Evolutionary conservation across 371 early-diverging fungal genomes (phyloP).

Genomic region (Chytridium lagenaria): DNA sequence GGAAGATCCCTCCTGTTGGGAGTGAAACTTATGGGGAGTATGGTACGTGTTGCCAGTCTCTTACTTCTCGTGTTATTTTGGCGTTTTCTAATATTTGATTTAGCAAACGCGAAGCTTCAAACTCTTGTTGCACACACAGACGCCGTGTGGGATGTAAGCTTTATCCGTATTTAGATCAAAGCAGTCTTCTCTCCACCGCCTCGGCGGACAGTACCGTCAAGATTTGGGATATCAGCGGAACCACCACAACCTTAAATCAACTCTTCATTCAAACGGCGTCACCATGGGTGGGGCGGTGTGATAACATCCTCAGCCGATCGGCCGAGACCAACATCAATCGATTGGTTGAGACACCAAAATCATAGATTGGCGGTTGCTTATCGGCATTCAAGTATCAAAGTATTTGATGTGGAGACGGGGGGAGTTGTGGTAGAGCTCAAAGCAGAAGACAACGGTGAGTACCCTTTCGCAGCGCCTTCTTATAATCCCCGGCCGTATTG

Average conservation of each 20-base stretch:
- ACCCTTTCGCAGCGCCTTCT: too few species aligned
- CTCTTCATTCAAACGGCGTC: constrained; percentile 5
- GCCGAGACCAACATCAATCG: constrained; percentile 68
- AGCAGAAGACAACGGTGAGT: constrained; percentile 71
- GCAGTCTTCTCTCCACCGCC: constrained; percentile 70
- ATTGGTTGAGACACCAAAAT: constrained; percentile 68
- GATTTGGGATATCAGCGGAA: constrained; percentile 69
- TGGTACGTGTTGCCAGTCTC: constrained; percentile 30
- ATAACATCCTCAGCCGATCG: too few species aligned
- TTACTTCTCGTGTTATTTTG: not conserved
- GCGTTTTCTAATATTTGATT: not conserved
- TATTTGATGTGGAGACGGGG: constrained; percentile 83
- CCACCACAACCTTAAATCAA: constrained; percentile 30
- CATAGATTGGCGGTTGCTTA: constrained; percentile 68
- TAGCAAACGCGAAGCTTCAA: constrained; percentile 60
- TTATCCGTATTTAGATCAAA: constrained; percentile 53
- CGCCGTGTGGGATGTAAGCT: constrained; percentile 83
- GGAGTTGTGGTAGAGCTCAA: constrained; percentile 59
- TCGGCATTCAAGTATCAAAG: constrained; percentile 66
- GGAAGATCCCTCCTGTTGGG: constrained; percentile 71
- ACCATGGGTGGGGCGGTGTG: too few species aligned
- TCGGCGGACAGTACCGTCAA: constrained; percentile 85
- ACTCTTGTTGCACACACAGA: constrained; percentile 80
- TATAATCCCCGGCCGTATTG: too few species aligned
- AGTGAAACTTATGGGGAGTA: constrained; percentile 52